Base-by-base conservation (phyloP, 768 basidiomycete species). In the Kondoa malvinella region DNA sequence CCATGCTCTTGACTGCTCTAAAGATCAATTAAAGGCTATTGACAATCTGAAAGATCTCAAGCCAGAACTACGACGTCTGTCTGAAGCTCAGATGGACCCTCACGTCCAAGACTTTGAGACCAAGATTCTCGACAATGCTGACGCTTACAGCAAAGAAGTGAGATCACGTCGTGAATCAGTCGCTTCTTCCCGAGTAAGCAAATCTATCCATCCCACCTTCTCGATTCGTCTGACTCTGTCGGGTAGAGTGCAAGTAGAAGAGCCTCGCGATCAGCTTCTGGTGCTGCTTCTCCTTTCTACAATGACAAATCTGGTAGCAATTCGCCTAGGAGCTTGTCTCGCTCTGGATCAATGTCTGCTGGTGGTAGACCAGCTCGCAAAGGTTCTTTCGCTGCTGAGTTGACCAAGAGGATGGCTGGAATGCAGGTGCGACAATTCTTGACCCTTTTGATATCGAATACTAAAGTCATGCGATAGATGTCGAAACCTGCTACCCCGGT, bases 111-210 rank as follows among this genome's bases (percentile, higher is more conserved):
- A 75, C 26, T 86, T 86, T 70, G 86, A 87, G 75, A 79, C 83
- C 71, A 80, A 80, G 67, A 86, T 86, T 67, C 83, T 86, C 70
- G 83, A 78, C 77, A 84, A 81, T 70, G 85, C 85, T 30, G 86
- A 86, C 71, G 83, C 84, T 25, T 82, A 80, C 76, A 74, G 76
- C 34, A 76, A 74, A 2, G 82, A 82, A 1, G 84, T 83, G 0
- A 78, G 82, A 8, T 75, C 77, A 0, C 83, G 72, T 50, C 66
- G 70, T 25, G 40, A 67, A 4, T 72, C 83, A 0, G 80, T 81
- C 66, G 71, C 77, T 0, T 78, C 81, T 3, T 82, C 81, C 2
- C 66, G 63, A 67, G 66, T 65, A 67, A 50, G 66, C 67, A 65
- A 65, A 8, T 56, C 62, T 34, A 12, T 29, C 56, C n/a, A 25